Conservation (phyloP, 345 rosid species). For the Toxicodendron radicans region DNA sequence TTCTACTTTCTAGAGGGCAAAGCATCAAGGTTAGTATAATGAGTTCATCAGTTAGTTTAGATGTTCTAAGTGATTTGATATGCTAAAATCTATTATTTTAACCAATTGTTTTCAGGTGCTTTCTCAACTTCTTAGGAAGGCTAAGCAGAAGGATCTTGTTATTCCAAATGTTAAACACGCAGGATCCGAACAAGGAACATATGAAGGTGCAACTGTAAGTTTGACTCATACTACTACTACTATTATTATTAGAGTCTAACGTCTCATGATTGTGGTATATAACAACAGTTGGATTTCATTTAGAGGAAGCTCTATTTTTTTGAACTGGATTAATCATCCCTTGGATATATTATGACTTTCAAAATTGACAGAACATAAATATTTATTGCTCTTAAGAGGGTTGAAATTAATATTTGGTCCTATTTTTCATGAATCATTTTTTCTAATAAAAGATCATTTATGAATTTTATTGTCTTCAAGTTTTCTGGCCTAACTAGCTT, state of each 20-base stretch:
- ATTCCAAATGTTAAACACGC: constrained; percentile 87
- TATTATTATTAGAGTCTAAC: too few species aligned
- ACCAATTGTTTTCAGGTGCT: constrained; percentile 58
- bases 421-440: too few species aligned
- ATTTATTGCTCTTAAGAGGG: neutral
- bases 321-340: too few species aligned
- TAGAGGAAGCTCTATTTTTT: neutral
- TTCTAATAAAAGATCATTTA: too few species aligned
- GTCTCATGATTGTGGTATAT: neutral
- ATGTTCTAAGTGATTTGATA: neutral
- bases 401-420: neutral
- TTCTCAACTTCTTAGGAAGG: constrained; percentile 96
- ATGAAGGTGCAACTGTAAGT: constrained; percentile 99
- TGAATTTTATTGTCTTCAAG: neutral
- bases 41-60: constrained; percentile 9
- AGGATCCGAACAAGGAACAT: constrained; percentile 92
- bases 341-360: neutral
- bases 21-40: constrained; percentile 71
- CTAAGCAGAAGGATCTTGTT: constrained; percentile 79
- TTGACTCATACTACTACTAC: constrained; percentile 2
- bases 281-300: neutral
- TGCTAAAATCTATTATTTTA: constrained; percentile 13
- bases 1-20: constrained; percentile 98
- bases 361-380: neutral
- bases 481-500: neutral